Percentiles rank a stretch among this genome's conserved stretches.
These are phyloP conservation scores for Boletus vermiculosoides DNA, from an alignment of 768 basidiomycete species.

Conservation along the genomic window DNA sequence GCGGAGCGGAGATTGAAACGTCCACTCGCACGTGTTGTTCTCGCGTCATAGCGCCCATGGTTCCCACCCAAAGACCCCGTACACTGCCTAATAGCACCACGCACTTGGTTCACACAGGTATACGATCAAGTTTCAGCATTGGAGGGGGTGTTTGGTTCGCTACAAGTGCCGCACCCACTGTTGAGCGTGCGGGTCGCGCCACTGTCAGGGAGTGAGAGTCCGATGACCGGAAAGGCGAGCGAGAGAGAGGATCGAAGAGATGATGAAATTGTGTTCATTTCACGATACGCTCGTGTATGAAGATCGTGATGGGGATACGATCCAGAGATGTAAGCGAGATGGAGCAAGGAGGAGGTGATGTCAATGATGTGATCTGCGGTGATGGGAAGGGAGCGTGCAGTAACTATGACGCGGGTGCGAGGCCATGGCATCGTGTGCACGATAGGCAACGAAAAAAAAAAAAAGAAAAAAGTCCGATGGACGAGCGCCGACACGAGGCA, in stretches of 20 bases:
- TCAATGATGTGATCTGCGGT: conserved; percentile 24
- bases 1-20: conserved; percentile 10
- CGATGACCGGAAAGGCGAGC: background rate
- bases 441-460: background rate
- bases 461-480: too few relatives aligned
- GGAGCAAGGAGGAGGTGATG: conserved; percentile 1
- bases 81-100: conserved; percentile 1
- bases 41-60: background rate
- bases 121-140: background rate
- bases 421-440: too few relatives aligned
- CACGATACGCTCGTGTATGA: too few relatives aligned
- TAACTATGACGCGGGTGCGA: conserved; percentile 14
- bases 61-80: conserved; percentile 6
- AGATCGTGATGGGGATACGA: background rate
- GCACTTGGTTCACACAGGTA: background rate
- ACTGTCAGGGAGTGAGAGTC: background rate
- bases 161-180: background rate
- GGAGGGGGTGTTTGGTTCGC: background rate
- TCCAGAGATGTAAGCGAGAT: conserved; percentile 2
- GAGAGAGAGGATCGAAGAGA: too few relatives aligned
- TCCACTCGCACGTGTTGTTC: background rate
- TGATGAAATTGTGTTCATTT: too few relatives aligned
- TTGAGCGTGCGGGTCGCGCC: background rate
- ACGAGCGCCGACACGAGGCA: conserved; percentile 35
- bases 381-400: conserved; percentile 10